Base-by-base conservation (phyloP, 129 eudicot genomes). In the Lactuca sativa region DNA sequence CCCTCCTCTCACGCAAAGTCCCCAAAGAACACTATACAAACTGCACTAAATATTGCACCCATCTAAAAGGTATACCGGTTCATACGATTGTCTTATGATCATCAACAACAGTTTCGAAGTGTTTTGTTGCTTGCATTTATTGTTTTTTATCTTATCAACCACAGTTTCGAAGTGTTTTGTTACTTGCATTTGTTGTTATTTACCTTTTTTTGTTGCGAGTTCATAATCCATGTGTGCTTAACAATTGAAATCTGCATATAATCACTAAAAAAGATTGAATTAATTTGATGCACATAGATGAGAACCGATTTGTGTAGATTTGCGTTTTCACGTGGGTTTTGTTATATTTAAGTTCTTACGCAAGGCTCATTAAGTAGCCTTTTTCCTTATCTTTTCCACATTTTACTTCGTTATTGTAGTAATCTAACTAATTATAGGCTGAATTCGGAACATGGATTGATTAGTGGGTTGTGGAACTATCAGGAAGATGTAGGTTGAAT, bases 241-340 rank as follows among this genome's bases (percentile, higher is more conserved):
- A 21, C 0, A 15, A 47, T 44, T 15, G 56, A n/a, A 47, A 6
- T 65, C 41, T 47, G 47, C 37, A 65, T 51, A 51, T 51, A 51
- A 13, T 51, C 18, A 51, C n/a, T 14, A 43, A 47, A 12, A 63
- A 41, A 18, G 16, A 7, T 38, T 40, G 32, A 17, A 14, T n/a
- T n/a, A n/a, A n/a, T n/a, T n/a, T 64, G 47, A 43, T 43, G 56
- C 55, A 41, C 9, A 64, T 16, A 18, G 25, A 37, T 64, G 32
- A 64, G 21, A 5, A 40, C 69, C 55, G 17, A 3, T 32, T 30
- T 66, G 44, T 66, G 3, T 49, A 49, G 13, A 4, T 66, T 31
- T 66, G 60, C 47, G 59, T 66, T 7, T 66, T n/a, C 44, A 66
- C 47, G 47, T 65, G 58, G 43, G 58, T 18, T 48, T 65, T 9